Percentiles rank a stretch among this genome's conserved stretches.
These are phyloP conservation scores for Peronospora belbahrii DNA, from an alignment of 352 stramenopile species.

Conservation along the genomic window DNA sequence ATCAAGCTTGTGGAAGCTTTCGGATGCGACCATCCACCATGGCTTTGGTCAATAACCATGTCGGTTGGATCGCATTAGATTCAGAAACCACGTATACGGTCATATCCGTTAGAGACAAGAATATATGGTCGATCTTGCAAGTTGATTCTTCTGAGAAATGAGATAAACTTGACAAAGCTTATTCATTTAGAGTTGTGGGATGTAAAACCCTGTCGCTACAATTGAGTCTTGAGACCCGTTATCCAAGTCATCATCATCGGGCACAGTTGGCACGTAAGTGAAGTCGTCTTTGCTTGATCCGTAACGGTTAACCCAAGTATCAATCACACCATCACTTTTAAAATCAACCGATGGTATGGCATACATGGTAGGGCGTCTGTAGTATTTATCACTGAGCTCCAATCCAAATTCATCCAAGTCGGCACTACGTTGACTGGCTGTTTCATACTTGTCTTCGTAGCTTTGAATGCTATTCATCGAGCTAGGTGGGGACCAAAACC, in stretches of 20 bases:
- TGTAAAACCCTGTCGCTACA: constrained; percentile 19
- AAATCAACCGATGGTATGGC: constrained; percentile 24
- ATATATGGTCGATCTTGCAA: neutral
- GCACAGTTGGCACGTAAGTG: constrained; percentile 23
- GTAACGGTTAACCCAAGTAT: constrained; percentile 24
- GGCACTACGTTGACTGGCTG: constrained; percentile 11
- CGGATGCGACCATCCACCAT: no score
- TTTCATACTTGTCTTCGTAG: constrained; percentile 23
- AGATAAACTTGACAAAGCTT: neutral
- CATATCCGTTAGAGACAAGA: neutral
- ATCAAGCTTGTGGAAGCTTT: neutral
- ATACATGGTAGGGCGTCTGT: constrained; percentile 25
- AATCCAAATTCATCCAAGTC: constrained; percentile 21
- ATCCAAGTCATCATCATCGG: constrained; percentile 1
- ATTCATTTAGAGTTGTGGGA: constrained; percentile 17
- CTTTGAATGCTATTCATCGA: constrained; percentile 16
- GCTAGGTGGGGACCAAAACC: constrained; percentile 22
- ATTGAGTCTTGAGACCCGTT: constrained; percentile 1
- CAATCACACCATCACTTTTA: constrained; percentile 4
- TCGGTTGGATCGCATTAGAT: no score
- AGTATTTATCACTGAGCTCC: constrained; percentile 12
- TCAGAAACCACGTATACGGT: neutral
- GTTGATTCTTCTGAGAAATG: neutral
- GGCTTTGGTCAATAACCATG: no score
- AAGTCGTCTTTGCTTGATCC: constrained; percentile 19